Base-by-base conservation (phyloP, 1,284 basidiomycete genomes). In the Sporisorium exsertum region DNA sequence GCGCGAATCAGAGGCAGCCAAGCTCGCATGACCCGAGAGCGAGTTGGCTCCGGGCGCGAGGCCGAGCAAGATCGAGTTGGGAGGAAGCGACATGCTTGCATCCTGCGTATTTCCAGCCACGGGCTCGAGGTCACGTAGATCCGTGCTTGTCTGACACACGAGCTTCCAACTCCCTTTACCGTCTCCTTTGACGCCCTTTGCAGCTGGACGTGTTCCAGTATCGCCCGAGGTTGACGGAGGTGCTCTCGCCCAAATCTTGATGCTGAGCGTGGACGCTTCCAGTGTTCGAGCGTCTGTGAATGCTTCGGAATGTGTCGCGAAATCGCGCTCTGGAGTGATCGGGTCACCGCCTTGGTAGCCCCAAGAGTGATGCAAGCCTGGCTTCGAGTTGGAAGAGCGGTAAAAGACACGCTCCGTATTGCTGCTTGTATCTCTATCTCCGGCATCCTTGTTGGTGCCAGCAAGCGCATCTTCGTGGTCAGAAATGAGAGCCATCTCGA, bases 321-420 rank as follows among this genome's bases (percentile, higher is more conserved):
- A 72, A 33, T 76, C 73, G 43, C 68, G 56, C 56, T 71, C 54
- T 5, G 73, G 73, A 24, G 43, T 51, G 54, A 76, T 67, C 1
- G 73, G 64, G 18, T 58, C 47, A 2, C 73, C 73, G 6, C 65
- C 60, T 29, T 58, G 62, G 29, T 61, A 68, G 35, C 73, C 73
- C 73, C 73, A 76, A 1, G 69, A 68, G 32, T 76, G 73, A 53
- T 76, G 64, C 22, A 76, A 43, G n/a, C 73, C 73, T 2, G 64
- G 68, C 43, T 66, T 62, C 7, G 67, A 72, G 37, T 22, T 53
- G 12, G 68, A 12, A 1, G 68, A 67, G n/a, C 51, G 57, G 33
- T 65, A 76, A 42, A 76, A 76, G 18, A 43, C 26, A 2, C 33
- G 42, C 16, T n/a, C 45, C 10, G 24, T 13, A 6, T 43, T 45